Evolutionary conservation across 805 yeast species (phyloP), one percentile per base, ranked within the genome.

Genomic region (Nakazawaea populi): DNA sequence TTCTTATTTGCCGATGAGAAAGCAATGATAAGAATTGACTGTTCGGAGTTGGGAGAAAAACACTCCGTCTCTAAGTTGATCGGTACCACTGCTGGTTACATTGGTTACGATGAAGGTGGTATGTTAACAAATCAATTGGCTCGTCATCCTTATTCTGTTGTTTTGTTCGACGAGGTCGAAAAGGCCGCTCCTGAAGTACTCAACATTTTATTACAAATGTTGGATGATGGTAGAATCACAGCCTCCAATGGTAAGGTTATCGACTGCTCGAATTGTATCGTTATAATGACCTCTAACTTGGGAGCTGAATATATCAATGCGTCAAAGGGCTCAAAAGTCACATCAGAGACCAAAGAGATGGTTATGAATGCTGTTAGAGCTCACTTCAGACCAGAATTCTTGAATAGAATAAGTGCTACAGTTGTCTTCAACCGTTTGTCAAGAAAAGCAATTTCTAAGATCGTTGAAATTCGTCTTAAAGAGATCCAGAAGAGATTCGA

Each of bases 101-200:
- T 94, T 60, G 99, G 99, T 39, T 95, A 87, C 67, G 97, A 91
- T 66, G 97, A 94, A 68, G 99, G 99, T 67, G 99, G 99, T 57
- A 80, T 92, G 59, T 77, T 94, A 58, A 94, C 99, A 5, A 96
- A 94, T 61, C 96, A 94, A 57, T 76, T 94, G 51, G 78, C 89
- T 54, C 80, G 97, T 63, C 85, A 86, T 55, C 99, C 99, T 51
- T 94, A 94, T 71, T 89, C 97, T 5, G 99, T 94, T n/a, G 77
- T 94, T 40, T 75, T 94, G 55, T 94, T 94, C 63, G 99, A 94
- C 70, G 99, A 94, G 72, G 96, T 94, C 51, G 99, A 94, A 66
- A 94, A 94, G 70, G 99, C 99, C 14, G 96, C 96, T 6, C 99
- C 99, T 1, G 98, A 92, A 66, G 99, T 94, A 2, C 75, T 92